A percentile compares a stretch with the other conserved stretches of the same genome.
Evolutionary conservation across 2,329 filamentous ascomycete genomes (phyloP).

Genomic region (Exophiala dermatitidis): DNA sequence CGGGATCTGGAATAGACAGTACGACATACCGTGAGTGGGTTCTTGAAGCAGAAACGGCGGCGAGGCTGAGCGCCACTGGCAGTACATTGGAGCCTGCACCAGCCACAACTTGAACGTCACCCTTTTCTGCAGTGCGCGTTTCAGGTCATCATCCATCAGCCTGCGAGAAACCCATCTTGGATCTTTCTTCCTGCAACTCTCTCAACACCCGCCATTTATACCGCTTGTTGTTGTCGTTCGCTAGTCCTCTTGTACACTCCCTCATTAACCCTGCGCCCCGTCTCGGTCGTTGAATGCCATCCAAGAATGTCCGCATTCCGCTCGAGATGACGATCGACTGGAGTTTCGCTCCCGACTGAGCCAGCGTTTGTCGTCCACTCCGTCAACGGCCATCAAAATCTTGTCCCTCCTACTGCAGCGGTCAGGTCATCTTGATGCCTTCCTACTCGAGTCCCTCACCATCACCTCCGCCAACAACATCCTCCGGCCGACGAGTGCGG

Average conservation of each 20-base stretch:
- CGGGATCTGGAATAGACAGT: too few relatives aligned
- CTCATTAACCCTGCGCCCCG: background rate
- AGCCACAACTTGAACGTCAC: background rate
- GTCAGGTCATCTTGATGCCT: constrained; percentile 14
- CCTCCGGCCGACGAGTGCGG: constrained; percentile 37
- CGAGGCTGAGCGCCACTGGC: too few relatives aligned
- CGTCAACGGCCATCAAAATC: background rate
- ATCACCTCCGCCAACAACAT: constrained; percentile 36
- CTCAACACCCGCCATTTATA: background rate
- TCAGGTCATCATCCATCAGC: background rate
- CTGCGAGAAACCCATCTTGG: background rate
- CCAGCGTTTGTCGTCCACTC: background rate
- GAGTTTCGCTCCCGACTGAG: constrained; percentile 14
- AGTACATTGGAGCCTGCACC: background rate
- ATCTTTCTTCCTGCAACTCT: background rate
- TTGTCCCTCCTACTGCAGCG: background rate
- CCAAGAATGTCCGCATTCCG: constrained; percentile 3
- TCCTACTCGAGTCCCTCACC: constrained; percentile 29
- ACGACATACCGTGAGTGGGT: too few relatives aligned
- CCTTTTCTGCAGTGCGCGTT: background rate
- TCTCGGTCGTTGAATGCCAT: background rate
- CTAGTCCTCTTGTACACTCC: background rate
- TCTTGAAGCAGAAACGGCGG: too few relatives aligned
- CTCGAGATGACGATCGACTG: constrained; percentile 17
- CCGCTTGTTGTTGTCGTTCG: background rate